Percentiles rank a stretch among this genome's conserved stretches.
These are phyloP conservation scores for Eremomyces bilateralis DNA, from an alignment of 495 filamentous ascomycete species.

Conservation along the genomic window DNA sequence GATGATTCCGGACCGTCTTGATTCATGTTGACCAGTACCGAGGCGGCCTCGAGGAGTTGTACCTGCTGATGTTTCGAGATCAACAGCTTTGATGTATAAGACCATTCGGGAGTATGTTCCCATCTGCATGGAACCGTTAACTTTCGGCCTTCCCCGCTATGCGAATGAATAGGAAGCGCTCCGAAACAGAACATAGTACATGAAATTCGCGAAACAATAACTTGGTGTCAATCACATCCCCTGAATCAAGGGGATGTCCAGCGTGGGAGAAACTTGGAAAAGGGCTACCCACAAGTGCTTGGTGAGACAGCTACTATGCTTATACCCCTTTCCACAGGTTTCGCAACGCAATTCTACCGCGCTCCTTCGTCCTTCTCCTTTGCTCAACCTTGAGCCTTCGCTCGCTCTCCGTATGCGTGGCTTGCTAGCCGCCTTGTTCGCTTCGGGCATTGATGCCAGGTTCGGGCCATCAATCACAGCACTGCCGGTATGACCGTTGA, in stretches of 20 bases:
- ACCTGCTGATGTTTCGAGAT: constrained; percentile 99
- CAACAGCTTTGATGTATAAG: constrained; percentile 86
- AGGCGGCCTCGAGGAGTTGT: constrained; percentile 87
- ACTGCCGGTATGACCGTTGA: constrained; percentile 7
- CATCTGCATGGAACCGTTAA: constrained; percentile 61
- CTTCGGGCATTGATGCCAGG: constrained; percentile 15
- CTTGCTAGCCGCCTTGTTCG: constrained; percentile 27
- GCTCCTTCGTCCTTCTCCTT: constrained; percentile 53
- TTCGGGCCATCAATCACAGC: constrained; percentile 26
- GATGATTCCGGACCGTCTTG: constrained; percentile 49
- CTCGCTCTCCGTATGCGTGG: constrained; percentile 59
- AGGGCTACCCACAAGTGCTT: constrained; percentile 97
- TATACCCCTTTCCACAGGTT: constrained; percentile 98
- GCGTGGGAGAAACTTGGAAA: constrained; percentile 8
- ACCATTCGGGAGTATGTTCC: constrained; percentile 98
- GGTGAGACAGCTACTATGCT: constrained; percentile 99
- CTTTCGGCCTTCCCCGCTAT: too few species aligned
- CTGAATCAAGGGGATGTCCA: constrained; percentile 9
- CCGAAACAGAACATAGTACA: too few species aligned
- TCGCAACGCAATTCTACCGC: constrained; percentile 82
- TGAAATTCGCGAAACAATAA: too few species aligned
- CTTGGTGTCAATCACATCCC: neutral
- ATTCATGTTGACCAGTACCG: constrained; percentile 88
- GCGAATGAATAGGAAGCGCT: too few species aligned
- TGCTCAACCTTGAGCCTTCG: constrained; percentile 60